Evolutionary conservation across 345 rosid species (phyloP).

Genomic region (Aethionema arabicum): DNA sequence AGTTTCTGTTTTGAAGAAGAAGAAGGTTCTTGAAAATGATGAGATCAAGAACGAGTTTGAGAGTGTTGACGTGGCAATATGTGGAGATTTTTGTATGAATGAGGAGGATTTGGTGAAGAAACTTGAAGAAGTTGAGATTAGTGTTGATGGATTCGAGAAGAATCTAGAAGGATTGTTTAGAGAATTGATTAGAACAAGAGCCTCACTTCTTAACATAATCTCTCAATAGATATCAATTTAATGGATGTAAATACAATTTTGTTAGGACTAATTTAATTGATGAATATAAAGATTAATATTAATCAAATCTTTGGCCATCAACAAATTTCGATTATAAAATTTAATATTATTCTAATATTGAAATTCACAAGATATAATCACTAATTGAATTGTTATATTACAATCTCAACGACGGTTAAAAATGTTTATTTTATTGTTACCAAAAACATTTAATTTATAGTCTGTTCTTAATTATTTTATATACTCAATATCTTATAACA

Average conservation of each 20-base stretch:
- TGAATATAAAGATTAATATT: too few relatives aligned
- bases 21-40: constrained; percentile 38
- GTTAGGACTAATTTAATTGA: too few relatives aligned
- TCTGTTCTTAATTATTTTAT: too few relatives aligned
- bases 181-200: constrained; percentile 56
- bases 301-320: too few relatives aligned
- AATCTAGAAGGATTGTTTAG: constrained; percentile 57
- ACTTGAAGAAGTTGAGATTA: constrained; percentile 47
- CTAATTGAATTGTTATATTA: too few relatives aligned
- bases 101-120: constrained; percentile 39
- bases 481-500: too few relatives aligned
- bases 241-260: background rate
- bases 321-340: too few relatives aligned
- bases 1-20: constrained; percentile 48
- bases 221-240: constrained; percentile 44
- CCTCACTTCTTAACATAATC: constrained; percentile 63
- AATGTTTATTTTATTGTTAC: too few relatives aligned
- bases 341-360: too few relatives aligned
- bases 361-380: too few relatives aligned
- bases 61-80: constrained; percentile 40
- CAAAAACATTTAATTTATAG: too few relatives aligned
- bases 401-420: too few relatives aligned
- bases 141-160: constrained; percentile 49
- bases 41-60: constrained; percentile 50
- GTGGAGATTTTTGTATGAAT: constrained; percentile 28